Evolutionary conservation across 768 basidiomycete species (phyloP), one percentile per base, ranked within the genome.

Genomic region (Leccinum incarnatum): DNA sequence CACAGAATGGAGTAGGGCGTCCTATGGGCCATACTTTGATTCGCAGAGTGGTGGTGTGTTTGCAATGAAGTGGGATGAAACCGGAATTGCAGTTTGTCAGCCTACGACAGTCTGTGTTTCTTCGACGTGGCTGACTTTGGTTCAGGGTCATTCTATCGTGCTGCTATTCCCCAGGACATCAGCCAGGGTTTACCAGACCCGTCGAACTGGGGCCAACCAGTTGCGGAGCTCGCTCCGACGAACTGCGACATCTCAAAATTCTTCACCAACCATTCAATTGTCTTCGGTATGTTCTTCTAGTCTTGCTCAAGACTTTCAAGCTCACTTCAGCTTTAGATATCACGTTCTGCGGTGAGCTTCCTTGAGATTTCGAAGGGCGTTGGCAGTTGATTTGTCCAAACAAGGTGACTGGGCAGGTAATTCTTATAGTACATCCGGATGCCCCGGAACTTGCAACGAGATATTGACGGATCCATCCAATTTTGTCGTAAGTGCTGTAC

Each of bases 61-160:
- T 69, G 91, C 85, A 1, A 92, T 93, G 89, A 88, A 89, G 65
- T 95, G 93, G 93, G 89, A 93, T 67, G 81, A 85, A 58, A 79
- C 78, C 59, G 85, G 86, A 2, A 91, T 93, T 56, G 82, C 85
- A 42, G 81, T 91, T 62, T 92, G 90, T 92, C 60, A 70, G 89
- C 1, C 37, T 15, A 25, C 46, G 11, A 25, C 27, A 15, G 15
- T 51, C 36, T 54, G 9, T 57, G 21, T 51, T 37, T 51, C 42
- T 10, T 25, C 21, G 7, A 45, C 9, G 57, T 42, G 25, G 12
- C 48, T 65, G 23, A 64, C 51, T 52, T 59, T 54, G 19, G 9
- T 30, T 36, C 63, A 92, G 90, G 87, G 87, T 91, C 87, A 6
- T 93, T 93, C 69, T 92, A 90, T 70, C 87, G 91, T 34, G 84